Evolutionary conservation across 2,329 filamentous ascomycete species (phyloP), one percentile per base, ranked within the genome.

Genomic region (Sporothrix humicola): DNA sequence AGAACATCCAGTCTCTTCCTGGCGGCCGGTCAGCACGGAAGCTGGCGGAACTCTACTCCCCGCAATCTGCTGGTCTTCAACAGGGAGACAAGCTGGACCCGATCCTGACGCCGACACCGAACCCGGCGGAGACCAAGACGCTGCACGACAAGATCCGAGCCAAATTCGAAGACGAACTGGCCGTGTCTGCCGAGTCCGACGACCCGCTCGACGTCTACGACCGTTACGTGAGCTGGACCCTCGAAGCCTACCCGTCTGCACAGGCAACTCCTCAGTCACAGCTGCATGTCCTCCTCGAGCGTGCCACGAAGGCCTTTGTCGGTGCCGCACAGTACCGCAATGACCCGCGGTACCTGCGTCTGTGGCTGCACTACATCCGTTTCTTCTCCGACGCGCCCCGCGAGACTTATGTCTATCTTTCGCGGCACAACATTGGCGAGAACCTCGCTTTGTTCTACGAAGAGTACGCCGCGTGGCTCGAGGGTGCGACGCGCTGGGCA

Each of bases 161-260:
- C 78, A 92, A 95, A 79, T 98, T 93, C 78, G 96, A 99, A 82
- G 88, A 90, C 13, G 96, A 98, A 81, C 83, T 98, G 20, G 87
- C 89, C 59, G 89, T 86, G 66, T 91, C 97, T 69, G 88, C 89
- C 76, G 96, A 99, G 81, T 93, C 93, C 0, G 96, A 99, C 80
- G 96, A 99, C 79, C 96, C 96, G 0, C 89, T 99, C 66, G 96
- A 98, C 79, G 89, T 98, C 75, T 99, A 94, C 84, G 95, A 98
- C 81, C 91, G 96, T 81, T 99, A 99, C 81, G 93, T 98, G 73
- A 94, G 94, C 83, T 99, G 96, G 96, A 97, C 95, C 0, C 85
- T 98, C 42, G 93, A 98, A 81, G 92, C 95, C 71, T 99, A 98
- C 81, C 95, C 96, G 1, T 95, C 95, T 0, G 93, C 95, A 31